Base-by-base conservation (phyloP, 2,329 filamentous ascomycete genomes). In the Sporothrix inflata region DNA sequence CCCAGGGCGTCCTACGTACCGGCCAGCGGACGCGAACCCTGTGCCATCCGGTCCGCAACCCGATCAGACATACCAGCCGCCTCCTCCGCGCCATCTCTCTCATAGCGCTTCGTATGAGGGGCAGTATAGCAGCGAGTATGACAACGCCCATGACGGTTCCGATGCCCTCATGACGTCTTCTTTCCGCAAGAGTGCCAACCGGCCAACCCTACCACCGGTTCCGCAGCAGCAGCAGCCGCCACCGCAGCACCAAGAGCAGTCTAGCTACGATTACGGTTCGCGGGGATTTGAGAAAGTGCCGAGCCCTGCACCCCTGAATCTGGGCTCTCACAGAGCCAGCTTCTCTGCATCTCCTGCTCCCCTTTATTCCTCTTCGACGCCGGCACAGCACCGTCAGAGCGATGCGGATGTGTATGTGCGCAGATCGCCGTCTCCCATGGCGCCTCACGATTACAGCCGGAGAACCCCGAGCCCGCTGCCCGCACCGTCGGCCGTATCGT, bases 81-180 rank as follows among this genome's bases (percentile, higher is more conserved):
- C 82, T 0, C 79, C 81, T 1, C 81, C 83, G 1, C 83, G 84
- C 53, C 85, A 88, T 70, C 82, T 85, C 70, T 85, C 87, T 0
- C 86, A 87, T 72, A 87, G 90, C 73, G 77, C 79, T 38, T 78
- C 78, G 21, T 85, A 83, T 76, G 86, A 85, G 70, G 76, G 79
- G 49, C 84, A 84, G 53, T 81, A 90, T 76, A 30, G 53, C 12
- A 88, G 86, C 2, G 90, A 86, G 7, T 88, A 89, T 6, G 90
- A 91, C 77, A 89, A 91, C 74, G 88, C 85, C 6, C 88, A 89
- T 4, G 88, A 90, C 66, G 85, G 86, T 1, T 82, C 83, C 1
- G 77, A 78, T 2, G 75, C 77, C 3, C 70, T 77, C 1, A 70
- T 73, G 11, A 73, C 77, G n/a, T 27, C 65, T 6, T 76, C 78